Evolutionary conservation across 352 stramenopile species (phyloP), one percentile per base, ranked within the genome.

Genomic region (Phytopythium cucurbitacearum): DNA sequence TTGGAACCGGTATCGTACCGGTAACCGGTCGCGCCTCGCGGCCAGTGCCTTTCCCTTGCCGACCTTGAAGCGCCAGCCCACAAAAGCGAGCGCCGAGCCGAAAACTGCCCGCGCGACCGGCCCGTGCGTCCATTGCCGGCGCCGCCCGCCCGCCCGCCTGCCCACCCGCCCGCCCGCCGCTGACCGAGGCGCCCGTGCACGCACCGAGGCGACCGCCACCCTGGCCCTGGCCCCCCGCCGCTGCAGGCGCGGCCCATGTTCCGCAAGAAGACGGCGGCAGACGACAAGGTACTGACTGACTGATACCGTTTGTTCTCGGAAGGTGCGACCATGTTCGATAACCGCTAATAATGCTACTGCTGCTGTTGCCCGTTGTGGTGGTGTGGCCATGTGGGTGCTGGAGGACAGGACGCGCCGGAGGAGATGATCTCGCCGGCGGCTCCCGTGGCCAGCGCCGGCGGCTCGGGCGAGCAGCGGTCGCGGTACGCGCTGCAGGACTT

Each of bases 401-500:
- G 15, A 3, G 12, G 8, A 34, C 21, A 81, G 67, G 69, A 85
- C 38, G 63, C 54, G 0, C 73, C 73, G 1, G 65, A 73, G 40
- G 75, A 89, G 28, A 71, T 65, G 34, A 71, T 86, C 42, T 88
- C 78, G 2, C 74, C 74, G 0, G 71, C 77, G 1, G 53, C 57
- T 21, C 72, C 71, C 4, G 78, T 87, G 21, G 60, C 62, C 0
- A 37, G 40, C 2, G 32, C 55, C 3, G 44, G 44, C 0, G 58
- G 38, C 10, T 33, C 54, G 5, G 53, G 59, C 13, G 54, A 53
- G n/a, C 62, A 76, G 51, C 72, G 74, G 12, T 63, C 58, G 32
- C 56, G 60, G 32, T 90, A 81, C 60, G 60, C 56, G 11, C 48
- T 89, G 36, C 73, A 83, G 3, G 77, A 92, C 53, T 96, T 96